Evolutionary conservation across 1,284 basidiomycete genomes (phyloP), one percentile per base, ranked within the genome.

Genomic region (Leccinum subrobustum): DNA sequence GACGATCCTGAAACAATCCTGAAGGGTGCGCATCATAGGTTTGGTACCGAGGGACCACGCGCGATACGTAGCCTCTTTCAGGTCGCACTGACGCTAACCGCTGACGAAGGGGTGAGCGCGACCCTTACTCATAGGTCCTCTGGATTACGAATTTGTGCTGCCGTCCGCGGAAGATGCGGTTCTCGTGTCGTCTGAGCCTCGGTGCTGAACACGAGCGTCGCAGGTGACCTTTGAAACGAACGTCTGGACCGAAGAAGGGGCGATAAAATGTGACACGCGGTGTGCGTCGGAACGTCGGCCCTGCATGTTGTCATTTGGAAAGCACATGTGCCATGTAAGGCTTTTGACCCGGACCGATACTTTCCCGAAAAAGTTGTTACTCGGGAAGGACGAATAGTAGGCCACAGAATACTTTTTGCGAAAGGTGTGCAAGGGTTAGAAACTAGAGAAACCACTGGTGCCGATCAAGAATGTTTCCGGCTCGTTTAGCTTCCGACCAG

Each of bases 161-260:
- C 58, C 68, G 29, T 61, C 68, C 8, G 23, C n/a, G 1, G 67
- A 67, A 20, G 67, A 67, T 4, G 62, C 68, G 12, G 44, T 69
- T 16, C 58, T 70, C 23, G 60, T 65, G 33, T 58, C 67, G 0
- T 69, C 62, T 48, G 1, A 23, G 20, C 47, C 12, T 48, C 47
- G 47, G 47, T 23, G 20, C 20, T 48, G 20, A 8, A 48, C 20
- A 23, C 47, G 47, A 48, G 20, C 47, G 11, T 48, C 12, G 20
- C 47, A 48, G 20, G 47, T 48, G 60, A 69, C 58, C 62, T 69
- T 25, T 56, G 51, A n/a, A 70, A 60, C 3, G 57, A 68, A 25
- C 58, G 23, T 39, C 6, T 20, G 5, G 61, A 64, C 14, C 42
- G 56, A 12, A 48, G 44, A 47, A 20, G 47, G 44, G 57, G 62